Base-by-base conservation (phyloP, 2,329 filamentous ascomycete species). In the Anthostomella pinea region DNA sequence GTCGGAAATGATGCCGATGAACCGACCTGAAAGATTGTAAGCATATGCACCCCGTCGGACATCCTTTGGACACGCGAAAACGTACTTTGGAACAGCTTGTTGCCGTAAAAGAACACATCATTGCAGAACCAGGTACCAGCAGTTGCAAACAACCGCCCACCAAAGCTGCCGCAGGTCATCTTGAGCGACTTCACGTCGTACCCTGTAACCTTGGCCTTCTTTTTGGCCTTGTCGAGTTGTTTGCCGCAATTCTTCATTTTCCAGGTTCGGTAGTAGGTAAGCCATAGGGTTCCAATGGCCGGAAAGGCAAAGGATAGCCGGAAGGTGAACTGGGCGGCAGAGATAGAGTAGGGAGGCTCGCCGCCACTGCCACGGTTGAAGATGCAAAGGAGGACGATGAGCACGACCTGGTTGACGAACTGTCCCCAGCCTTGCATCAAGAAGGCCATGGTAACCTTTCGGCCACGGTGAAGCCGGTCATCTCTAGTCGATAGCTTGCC, bases 381-480 rank as follows among this genome's bases (percentile, higher is more conserved):
- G 67, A 91, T 85, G 53, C 94, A 73, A 40, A 96, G 78, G 33
- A 94, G 72, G 35, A 95, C 62, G 56, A 97, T 95, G 46, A 97
- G 77, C 39, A 95, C 67, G 53, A 85, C 83, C 67, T 96, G 91
- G 77, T 97, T 97, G 71, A 87, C 73, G 62, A 95, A 87, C 65
- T 97, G 91, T 49, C 91, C 91, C 91, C 91, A 97, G 36, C 91
- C 91, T 67, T 97, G 91, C 91, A 97, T 96, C 66, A 97, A 67
- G 72, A 97, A 97, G 40, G 91, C 90, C 63, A 85, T 88, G 49
- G 89, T 95, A 60, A 96, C 91, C 65, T 95, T 95, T 58, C 91
- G 87, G 48, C 91, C 91, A 67, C 91, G 88, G 70, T 97, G 91
- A 35, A 97, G 81, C 60, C 91, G 87, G 62, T 97, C 91, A 35